Evolutionary conservation across 2,329 filamentous ascomycete genomes (phyloP), one percentile per base, ranked within the genome.

Genomic region (Eutypella sp.): DNA sequence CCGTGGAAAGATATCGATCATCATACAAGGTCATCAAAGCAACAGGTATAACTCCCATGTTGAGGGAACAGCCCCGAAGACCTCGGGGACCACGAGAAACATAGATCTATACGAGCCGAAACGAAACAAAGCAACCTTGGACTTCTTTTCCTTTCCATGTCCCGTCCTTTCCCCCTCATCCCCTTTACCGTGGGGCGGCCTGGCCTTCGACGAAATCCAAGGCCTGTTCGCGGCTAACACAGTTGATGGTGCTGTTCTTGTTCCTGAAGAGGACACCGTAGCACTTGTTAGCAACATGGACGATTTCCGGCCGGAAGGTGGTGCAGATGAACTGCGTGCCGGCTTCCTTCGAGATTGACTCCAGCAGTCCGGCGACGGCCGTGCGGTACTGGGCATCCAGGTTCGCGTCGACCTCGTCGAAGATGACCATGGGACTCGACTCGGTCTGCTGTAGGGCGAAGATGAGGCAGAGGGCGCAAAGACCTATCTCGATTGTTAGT

Each of bases 361-460:
- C 76, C 19, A 99, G 77, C 72, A 97, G 88, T 46, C 88, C 80
- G 3, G 93, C 93, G 10, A 99, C 93, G 1, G 93, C 92, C 1
- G 93, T 96, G 50, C 93, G 87, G 72, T 99, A 99, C 68, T 99
- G 93, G 1, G 93, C 91, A 65, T 99, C 93, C 20, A 99, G 79
- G 64, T 99, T 99, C 66, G 93, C 93, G 63, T 99, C 93, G 53
- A 99, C 96, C 69, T 99, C 93, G 66, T 99, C 93, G 58, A 99
- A 99, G 60, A 99, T 91, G 65, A 99, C 96, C 76, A 99, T 97
- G 1, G 93, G 93, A 38, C 92, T 95, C 9, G 92, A 93, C 65
- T 99, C 93, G 48, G 92, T 96, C 57, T 91, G 89, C 68, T 99
- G 93, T 56, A 99, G 95, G n/a, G 93, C 93, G 64, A 99, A 99